Evolutionary conservation across 768 basidiomycete species (phyloP).

Genomic region (Boletus vinaceobasis): DNA sequence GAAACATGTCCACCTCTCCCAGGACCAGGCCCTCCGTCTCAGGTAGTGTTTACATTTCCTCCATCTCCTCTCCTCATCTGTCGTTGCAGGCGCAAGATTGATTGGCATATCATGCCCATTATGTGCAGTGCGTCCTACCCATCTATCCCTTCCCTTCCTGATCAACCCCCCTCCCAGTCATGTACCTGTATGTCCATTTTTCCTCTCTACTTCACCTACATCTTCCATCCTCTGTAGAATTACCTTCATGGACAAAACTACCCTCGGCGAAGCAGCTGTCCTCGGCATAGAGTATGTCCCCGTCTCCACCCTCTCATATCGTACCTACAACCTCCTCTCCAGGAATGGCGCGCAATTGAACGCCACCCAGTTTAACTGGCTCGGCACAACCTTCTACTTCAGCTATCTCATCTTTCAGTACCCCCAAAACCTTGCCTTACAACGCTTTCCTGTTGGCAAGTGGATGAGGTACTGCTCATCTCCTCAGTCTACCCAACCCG

Average conservation of each 20-base stretch:
- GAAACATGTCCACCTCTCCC: constrained; percentile 43
- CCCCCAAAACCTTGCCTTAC: constrained; percentile 75
- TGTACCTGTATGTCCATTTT: constrained; percentile 58
- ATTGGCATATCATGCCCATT: constrained; percentile 71
- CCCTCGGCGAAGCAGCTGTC: constrained; percentile 68
- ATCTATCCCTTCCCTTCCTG: background rate
- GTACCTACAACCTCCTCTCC: background rate
- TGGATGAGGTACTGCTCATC: constrained; percentile 65
- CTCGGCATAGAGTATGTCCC: constrained; percentile 59
- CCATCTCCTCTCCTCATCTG: background rate
- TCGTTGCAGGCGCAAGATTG: constrained; percentile 62
- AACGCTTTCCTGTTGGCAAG: constrained; percentile 73
- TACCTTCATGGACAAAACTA: constrained; percentile 76
- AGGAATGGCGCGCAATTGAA: constrained; percentile 55
- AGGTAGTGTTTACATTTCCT: constrained; percentile 35
- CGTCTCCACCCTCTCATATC: background rate
- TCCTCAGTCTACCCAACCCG: background rate
- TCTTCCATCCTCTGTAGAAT: constrained; percentile 42
- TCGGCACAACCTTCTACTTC: constrained; percentile 74
- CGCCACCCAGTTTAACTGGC: constrained; percentile 73
- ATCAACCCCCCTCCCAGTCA: constrained; percentile 37
- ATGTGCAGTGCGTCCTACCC: constrained; percentile 64
- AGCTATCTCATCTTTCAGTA: constrained; percentile 63
- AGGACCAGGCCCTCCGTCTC: constrained; percentile 47
- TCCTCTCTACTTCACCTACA: background rate